Evolutionary conservation across 306 rosid species (phyloP).

Genomic region (Gillenia trifoliata): DNA sequence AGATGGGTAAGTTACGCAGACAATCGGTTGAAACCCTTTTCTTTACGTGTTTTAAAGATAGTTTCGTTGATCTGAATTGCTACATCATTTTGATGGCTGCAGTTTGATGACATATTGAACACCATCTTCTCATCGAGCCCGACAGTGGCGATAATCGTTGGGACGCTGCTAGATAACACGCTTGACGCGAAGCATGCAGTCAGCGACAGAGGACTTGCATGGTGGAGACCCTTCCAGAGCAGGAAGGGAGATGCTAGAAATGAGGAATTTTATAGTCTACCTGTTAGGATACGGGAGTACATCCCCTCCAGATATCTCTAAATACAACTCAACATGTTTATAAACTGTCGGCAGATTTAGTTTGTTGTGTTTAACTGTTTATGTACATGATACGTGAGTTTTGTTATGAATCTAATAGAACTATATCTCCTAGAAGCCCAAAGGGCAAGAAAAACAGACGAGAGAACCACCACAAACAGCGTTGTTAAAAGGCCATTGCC

Average conservation of each 20-base stretch:
- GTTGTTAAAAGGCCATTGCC: background rate
- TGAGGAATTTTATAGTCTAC: constrained; percentile 68
- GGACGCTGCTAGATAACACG: constrained; percentile 76
- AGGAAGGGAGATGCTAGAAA: constrained; percentile 75
- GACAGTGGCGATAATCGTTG: constrained; percentile 74
- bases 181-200: constrained; percentile 43
- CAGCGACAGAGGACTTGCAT: constrained; percentile 69
- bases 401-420: background rate
- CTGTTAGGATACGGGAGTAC: constrained; percentile 54
- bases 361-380: background rate
- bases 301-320: constrained; percentile 62
- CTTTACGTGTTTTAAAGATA: background rate
- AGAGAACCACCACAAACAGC: background rate
- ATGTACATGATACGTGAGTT: background rate
- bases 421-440: background rate
- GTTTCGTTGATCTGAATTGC: constrained; percentile 12
- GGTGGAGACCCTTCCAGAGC: constrained; percentile 82
- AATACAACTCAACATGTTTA: background rate
- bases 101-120: constrained; percentile 86
- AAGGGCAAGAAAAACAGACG: background rate
- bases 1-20: constrained; percentile 69
- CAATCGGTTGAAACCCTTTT: background rate
- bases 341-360: background rate
- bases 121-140: constrained; percentile 88
- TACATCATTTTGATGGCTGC: constrained; percentile 18